These are phyloP conservation scores for Amylostereum areolatum DNA, from an alignment of 1,284 basidiomycete genomes.

Conservation along the genomic window DNA sequence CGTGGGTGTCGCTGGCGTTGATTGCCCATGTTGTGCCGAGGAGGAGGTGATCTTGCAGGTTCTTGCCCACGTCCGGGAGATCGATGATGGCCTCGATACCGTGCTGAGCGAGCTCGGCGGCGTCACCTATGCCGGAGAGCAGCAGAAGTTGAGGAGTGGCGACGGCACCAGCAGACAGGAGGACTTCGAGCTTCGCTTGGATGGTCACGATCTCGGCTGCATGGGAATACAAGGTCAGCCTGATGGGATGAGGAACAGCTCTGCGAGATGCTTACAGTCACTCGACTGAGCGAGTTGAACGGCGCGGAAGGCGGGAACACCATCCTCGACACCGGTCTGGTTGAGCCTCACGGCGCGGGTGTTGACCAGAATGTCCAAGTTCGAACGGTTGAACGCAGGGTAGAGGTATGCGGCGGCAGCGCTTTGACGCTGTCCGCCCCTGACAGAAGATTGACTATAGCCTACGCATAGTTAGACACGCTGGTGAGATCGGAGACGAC, in stretches of 20 bases:
- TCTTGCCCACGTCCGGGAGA: slow-evolving; percentile 36
- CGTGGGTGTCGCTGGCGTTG: slow-evolving; percentile 22
- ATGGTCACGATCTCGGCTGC: neutral
- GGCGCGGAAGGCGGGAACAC: slow-evolving; percentile 4
- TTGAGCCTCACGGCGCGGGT: slow-evolving; percentile 18
- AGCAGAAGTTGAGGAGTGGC: slow-evolving; percentile 15
- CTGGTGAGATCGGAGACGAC: neutral
- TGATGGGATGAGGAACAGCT: neutral
- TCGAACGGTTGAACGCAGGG: slow-evolving; percentile 16
- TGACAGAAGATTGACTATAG: slow-evolving; percentile 16
- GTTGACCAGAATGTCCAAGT: slow-evolving; percentile 28
- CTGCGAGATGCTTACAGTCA: neutral
- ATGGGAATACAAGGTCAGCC: neutral
- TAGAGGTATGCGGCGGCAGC: slow-evolving; percentile 26
- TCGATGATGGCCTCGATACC: slow-evolving; percentile 24
- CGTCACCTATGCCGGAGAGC: slow-evolving; percentile 35
- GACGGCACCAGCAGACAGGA: slow-evolving; percentile 14
- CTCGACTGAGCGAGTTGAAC: slow-evolving; percentile 3
- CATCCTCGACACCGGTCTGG: slow-evolving; percentile 1
- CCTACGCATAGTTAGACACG: slow-evolving; percentile 5
- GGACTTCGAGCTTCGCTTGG: slow-evolving; percentile 10
- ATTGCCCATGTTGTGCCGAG: slow-evolving; percentile 22
- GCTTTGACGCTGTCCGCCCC: slow-evolving; percentile 23
- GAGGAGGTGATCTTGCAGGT: slow-evolving; percentile 32
- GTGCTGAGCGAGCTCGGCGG: slow-evolving; percentile 17